A percentile compares a stretch with the other conserved stretches of the same genome.
phyloP scores from a whole-genome alignment of 2,329 filamentous ascomycete genomes.

The Botrytis fragariae region DNA sequence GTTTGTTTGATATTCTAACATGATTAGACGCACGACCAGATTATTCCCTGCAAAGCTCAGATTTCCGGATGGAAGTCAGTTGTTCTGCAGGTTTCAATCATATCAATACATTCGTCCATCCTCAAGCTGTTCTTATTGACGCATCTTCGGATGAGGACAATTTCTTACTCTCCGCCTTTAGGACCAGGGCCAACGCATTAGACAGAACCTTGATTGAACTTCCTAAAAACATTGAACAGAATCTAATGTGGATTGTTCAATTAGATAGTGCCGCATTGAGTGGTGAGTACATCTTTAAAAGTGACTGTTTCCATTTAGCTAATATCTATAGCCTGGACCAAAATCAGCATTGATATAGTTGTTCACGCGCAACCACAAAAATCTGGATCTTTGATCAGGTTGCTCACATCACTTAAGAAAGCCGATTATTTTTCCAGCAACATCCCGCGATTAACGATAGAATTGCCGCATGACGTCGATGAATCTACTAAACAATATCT shows the following conservation, averaged over 20 bases:
- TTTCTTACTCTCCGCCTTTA: slow-evolving; percentile 63
- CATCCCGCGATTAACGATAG: slow-evolving; percentile 75
- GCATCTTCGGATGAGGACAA: slow-evolving; percentile 62
- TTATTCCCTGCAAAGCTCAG: slow-evolving; percentile 65
- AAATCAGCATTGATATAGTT: slow-evolving; percentile 74
- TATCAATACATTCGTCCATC: slow-evolving; percentile 70
- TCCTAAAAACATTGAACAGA: slow-evolving; percentile 59
- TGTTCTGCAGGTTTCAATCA: slow-evolving; percentile 67
- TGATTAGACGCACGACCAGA: slow-evolving; percentile 72
- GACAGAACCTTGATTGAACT: slow-evolving; percentile 71
- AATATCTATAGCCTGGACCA: slow-evolving; percentile 65
- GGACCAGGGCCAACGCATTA: slow-evolving; percentile 51
- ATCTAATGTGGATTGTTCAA: slow-evolving; percentile 73
- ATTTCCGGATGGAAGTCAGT: slow-evolving; percentile 64
- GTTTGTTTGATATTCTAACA: slow-evolving; percentile 21
- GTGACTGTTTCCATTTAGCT: slow-evolving; percentile 25
- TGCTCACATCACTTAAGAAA: slow-evolving; percentile 70
- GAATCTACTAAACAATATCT: slow-evolving; percentile 61
- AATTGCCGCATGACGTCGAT: slow-evolving; percentile 73
- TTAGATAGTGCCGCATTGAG: slow-evolving; percentile 70
- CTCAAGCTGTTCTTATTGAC: slow-evolving; percentile 68
- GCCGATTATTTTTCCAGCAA: slow-evolving; percentile 73
- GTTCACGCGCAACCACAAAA: slow-evolving; percentile 71
- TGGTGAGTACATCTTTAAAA: slow-evolving; percentile 45
- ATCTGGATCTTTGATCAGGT: slow-evolving; percentile 70